Conservation (phyloP, 2,329 filamentous ascomycete species). For the Lachnellula occidentalis region DNA sequence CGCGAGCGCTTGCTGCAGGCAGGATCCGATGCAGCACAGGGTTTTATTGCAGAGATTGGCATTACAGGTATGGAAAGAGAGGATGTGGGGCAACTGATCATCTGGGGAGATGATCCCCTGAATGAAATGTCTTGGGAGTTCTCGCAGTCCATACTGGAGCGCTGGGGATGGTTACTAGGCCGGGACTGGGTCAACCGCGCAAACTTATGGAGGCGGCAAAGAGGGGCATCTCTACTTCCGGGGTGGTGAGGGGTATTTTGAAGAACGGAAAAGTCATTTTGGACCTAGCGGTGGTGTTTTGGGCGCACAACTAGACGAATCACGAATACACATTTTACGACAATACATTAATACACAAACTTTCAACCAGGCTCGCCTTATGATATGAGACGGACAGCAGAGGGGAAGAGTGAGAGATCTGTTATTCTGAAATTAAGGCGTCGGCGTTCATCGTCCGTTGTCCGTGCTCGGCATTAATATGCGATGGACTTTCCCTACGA, state of each 20-base stretch:
- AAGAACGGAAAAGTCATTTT: background rate
- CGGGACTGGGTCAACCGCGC: constrained; percentile 35
- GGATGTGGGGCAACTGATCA: constrained; percentile 35
- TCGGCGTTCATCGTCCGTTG: no score
- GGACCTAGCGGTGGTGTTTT: constrained; percentile 1
- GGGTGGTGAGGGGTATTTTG: constrained; percentile 27
- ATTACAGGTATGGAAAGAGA: constrained; percentile 33
- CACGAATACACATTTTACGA: background rate
- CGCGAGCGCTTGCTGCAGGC: constrained; percentile 35
- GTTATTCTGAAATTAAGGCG: no score
- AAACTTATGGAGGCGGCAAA: constrained; percentile 38
- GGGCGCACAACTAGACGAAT: background rate
- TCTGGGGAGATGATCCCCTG: constrained; percentile 38
- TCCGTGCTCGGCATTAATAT: no score
- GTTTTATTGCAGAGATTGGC: constrained; percentile 35
- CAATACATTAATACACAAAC: background rate
- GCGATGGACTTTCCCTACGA: no score
- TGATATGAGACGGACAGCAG: no score
- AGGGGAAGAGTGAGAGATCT: no score
- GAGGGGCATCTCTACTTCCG: constrained; percentile 32
- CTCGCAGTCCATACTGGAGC: constrained; percentile 34
- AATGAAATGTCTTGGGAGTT: constrained; percentile 40
- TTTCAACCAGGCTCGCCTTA: background rate
- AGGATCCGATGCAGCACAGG: constrained; percentile 32
- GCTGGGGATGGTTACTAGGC: constrained; percentile 37